Evolutionary conservation across 768 basidiomycete genomes (phyloP).

Genomic region (Cyathus striatus): DNA sequence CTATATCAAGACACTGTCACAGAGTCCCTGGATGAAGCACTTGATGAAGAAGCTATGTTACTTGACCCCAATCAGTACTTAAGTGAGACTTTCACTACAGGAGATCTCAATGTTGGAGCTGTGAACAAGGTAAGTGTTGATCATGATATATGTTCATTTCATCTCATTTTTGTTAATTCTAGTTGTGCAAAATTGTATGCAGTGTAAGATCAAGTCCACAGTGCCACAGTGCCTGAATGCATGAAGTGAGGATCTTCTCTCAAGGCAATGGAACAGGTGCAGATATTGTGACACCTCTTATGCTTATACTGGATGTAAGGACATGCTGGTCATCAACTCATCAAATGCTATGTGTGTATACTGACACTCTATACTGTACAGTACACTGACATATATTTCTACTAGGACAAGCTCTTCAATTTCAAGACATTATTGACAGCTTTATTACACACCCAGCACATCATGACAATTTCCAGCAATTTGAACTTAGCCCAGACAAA

Average conservation of each 20-base stretch:
- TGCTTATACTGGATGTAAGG: neutral
- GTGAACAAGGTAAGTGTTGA: too few relatives aligned
- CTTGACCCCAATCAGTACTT: constrained; percentile 3
- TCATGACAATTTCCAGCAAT: neutral
- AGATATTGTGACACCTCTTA: neutral
- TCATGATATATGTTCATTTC: too few relatives aligned
- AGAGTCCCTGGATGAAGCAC: constrained; percentile 4
- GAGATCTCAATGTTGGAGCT: constrained; percentile 4
- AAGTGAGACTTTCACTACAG: neutral
- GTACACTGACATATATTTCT: neutral
- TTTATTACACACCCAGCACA: neutral
- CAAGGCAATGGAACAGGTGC: neutral
- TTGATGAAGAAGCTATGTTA: constrained; percentile 6
- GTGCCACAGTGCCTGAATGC: constrained; percentile 10
- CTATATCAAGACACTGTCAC: constrained; percentile 16
- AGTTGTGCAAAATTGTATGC: constrained; percentile 21
- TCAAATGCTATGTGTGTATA: neutral
- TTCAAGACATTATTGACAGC: neutral
- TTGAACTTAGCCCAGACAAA: neutral
- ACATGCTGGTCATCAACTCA: neutral
- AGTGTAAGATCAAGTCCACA: constrained; percentile 17
- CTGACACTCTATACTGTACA: neutral
- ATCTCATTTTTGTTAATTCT: too few relatives aligned
- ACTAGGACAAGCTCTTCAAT: neutral
- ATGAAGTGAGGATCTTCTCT: constrained; percentile 6